Evolutionary conservation across 345 rosid species (phyloP).

Genomic region (Melaleuca alternifolia): DNA sequence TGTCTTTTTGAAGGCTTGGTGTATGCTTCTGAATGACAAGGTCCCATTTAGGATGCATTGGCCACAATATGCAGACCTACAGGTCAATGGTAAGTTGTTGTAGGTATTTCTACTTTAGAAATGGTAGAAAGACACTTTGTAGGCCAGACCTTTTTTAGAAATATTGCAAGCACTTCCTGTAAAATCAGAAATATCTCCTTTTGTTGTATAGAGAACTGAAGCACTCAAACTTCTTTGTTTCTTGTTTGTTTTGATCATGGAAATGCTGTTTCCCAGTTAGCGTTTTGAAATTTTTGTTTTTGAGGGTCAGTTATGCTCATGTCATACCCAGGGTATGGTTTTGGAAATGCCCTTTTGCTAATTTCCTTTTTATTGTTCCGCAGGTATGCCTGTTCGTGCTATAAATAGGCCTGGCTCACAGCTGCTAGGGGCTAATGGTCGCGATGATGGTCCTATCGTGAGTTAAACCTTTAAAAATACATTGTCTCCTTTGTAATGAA

Average conservation of each 20-base stretch:
- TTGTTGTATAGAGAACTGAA: not conserved
- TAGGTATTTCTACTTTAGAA: not conserved
- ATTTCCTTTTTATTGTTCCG: not conserved
- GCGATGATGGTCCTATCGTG: slow-evolving; percentile 97
- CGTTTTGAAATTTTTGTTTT: not conserved
- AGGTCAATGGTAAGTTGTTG: slow-evolving; percentile 69
- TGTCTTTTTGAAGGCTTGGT: slow-evolving; percentile 39
- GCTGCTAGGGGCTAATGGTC: slow-evolving; percentile 85
- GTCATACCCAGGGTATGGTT: not conserved
- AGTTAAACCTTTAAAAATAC: slow-evolving; percentile 5
- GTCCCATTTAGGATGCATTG: slow-evolving; percentile 96
- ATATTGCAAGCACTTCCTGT: not conserved
- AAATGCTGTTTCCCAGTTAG: not conserved
- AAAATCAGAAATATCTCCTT: not conserved
- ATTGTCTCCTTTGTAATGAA: not conserved
- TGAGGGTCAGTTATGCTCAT: not conserved
- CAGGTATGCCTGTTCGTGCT: slow-evolving; percentile 69
- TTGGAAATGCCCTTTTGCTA: not conserved
- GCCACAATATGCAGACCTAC: slow-evolving; percentile 92
- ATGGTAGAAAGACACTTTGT: not conserved
- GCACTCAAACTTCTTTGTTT: not conserved
- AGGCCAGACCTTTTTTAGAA: not conserved
- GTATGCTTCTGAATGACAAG: slow-evolving; percentile 98
- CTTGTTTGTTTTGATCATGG: not conserved
- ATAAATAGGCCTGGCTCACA: slow-evolving; percentile 88